Conservation (phyloP, 352 stramenopile genomes). For the Pythium volutum region DNA sequence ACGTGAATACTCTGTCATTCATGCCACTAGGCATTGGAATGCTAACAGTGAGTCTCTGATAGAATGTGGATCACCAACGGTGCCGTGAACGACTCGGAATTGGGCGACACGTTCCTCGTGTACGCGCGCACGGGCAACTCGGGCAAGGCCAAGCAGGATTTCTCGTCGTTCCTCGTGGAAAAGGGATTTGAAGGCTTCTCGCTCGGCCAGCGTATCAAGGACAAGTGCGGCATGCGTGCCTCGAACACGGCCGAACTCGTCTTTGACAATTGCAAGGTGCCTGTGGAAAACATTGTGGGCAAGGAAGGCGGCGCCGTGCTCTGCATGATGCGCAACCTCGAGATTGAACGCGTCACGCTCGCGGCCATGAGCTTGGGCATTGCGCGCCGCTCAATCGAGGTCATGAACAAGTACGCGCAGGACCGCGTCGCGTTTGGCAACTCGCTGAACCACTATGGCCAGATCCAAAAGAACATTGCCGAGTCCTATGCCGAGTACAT, state of each 20-base stretch:
- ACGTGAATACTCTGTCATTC: conserved; percentile 7
- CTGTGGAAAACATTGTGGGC: conserved; percentile 92
- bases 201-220: conserved; percentile 97
- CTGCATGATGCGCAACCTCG: conserved; percentile 97
- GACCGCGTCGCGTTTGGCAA: conserved; percentile 95
- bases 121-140: conserved; percentile 95
- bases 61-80: conserved; percentile 99
- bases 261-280: conserved; percentile 96
- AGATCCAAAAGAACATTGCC: conserved; percentile 97
- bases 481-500: conserved; percentile 99
- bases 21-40: neutral
- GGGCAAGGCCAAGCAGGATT: conserved; percentile 83
- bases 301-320: conserved; percentile 70
- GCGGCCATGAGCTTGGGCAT: conserved; percentile 97
- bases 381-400: conserved; percentile 94
- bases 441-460: conserved; percentile 87
- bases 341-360: conserved; percentile 97
- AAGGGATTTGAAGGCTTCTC: conserved; percentile 96
- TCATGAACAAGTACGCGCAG: conserved; percentile 95
- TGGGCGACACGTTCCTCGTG: conserved; percentile 97
- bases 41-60: neutral
- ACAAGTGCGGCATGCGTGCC: conserved; percentile 98
- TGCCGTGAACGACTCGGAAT: conserved; percentile 91
- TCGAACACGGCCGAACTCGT: conserved; percentile 98
- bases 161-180: conserved; percentile 98